Percentiles rank a stretch among this genome's conserved stretches.
These are phyloP conservation scores for Mercurialis annua DNA, from an alignment of 345 rosid species.

Conservation along the genomic window DNA sequence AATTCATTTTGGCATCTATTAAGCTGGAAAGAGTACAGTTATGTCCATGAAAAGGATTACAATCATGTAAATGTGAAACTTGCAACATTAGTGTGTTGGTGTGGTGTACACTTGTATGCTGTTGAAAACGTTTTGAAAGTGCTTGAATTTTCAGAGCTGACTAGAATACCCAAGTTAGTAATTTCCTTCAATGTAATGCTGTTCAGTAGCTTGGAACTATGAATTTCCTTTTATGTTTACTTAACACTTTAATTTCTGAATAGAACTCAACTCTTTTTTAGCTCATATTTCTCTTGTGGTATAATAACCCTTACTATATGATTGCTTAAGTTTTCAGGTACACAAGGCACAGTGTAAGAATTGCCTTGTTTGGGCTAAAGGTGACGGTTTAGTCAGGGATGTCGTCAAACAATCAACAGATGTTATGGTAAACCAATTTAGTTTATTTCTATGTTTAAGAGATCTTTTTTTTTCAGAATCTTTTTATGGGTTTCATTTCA, in stretches of 20 bases:
- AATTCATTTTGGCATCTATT: not conserved
- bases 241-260: not conserved
- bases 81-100: not conserved
- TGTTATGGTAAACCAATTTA: constrained; percentile 38
- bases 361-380: constrained; percentile 90
- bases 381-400: constrained; percentile 73
- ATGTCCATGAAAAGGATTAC: not conserved
- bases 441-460: not conserved
- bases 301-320: not conserved
- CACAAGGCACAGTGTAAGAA: constrained; percentile 51
- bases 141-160: not conserved
- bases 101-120: not conserved
- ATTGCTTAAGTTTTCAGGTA: constrained; percentile 46
- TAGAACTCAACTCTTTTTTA: not conserved
- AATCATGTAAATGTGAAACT: not conserved
- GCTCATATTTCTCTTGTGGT: not conserved
- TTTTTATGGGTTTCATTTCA: not conserved
- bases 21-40: not conserved
- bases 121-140: not conserved
- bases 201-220: constrained; percentile 8
- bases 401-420: constrained; percentile 56
- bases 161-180: not conserved
- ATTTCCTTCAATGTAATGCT: not conserved
- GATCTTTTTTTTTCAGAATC: not conserved
- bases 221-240: not conserved